Evolutionary conservation across 2,329 filamentous ascomycete species (phyloP).

Genomic region (Anthostomella pinea): DNA sequence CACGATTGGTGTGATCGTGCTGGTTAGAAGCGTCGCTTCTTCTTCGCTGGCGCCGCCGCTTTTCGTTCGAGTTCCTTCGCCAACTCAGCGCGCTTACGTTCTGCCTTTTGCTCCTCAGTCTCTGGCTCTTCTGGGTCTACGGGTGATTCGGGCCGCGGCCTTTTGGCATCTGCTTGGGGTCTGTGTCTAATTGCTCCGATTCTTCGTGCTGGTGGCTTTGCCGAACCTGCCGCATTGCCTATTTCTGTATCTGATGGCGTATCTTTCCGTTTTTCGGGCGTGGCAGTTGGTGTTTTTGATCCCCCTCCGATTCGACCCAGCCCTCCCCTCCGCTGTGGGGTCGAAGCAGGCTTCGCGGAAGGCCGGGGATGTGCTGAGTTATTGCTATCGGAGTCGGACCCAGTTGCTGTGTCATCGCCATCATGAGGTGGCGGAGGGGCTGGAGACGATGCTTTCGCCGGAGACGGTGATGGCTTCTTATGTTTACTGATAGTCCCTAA

Average conservation of each 20-base stretch:
- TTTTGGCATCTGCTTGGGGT: constrained; percentile 13
- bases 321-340: constrained; percentile 12
- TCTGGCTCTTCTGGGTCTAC: constrained; percentile 22
- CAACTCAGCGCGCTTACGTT: constrained; percentile 50
- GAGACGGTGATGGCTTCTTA: constrained; percentile 29
- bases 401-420: constrained; percentile 25
- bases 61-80: constrained; percentile 50
- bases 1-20: too few relatives aligned
- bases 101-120: constrained; percentile 38
- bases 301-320: constrained; percentile 27
- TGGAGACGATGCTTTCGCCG: constrained; percentile 21
- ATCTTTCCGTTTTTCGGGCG: constrained; percentile 2
- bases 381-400: constrained; percentile 18
- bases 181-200: constrained; percentile 27
- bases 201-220: constrained; percentile 15
- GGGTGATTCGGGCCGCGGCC: constrained; percentile 11
- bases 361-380: constrained; percentile 3
- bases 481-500: constrained; percentile 19
- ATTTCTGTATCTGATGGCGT: constrained; percentile 2
- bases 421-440: constrained; percentile 12
- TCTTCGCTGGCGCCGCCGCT: constrained; percentile 48
- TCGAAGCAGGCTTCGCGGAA: constrained; percentile 6
- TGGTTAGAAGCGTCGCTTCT: constrained; percentile 53
- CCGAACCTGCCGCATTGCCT: constrained; percentile 11
- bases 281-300: constrained; percentile 10